Evolutionary conservation across 2,329 filamentous ascomycete genomes (phyloP), one percentile per base, ranked within the genome.

Genomic region (Atkinsonella texensis): DNA sequence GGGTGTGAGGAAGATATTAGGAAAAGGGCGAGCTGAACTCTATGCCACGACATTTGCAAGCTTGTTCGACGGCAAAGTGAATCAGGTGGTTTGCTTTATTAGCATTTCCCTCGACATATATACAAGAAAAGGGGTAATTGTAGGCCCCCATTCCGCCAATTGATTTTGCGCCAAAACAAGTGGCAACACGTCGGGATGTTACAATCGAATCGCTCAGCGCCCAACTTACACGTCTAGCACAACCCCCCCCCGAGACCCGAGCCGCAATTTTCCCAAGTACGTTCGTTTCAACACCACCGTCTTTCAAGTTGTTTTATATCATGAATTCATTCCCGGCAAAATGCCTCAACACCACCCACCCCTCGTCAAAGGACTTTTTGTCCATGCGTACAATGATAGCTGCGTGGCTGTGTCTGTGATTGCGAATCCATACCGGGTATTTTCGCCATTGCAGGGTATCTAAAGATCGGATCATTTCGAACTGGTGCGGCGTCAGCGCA

Each of bases 381-480:
- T 85, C 79, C 53, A 74, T 79, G 39, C 91, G 79, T 38, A 94
- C 83, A 56, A 97, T 87, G 46, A 97, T 95, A 3, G 90, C 90
- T 0, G 90, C 91, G 66, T 97, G 91, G 54, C 80, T 87, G 63
- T 95, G 88, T n/a, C 75, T 70, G 51, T 81, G 76, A 6, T 89
- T 85, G 56, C 85, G 84, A 40, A 93, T 90, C 68, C 85, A 83
- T 3, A 90, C 80, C 1, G 76, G 79, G 57, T 80, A 83, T 64
- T 84, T 85, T 46, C 74, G 72, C 77, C 80, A 84, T 4, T 75
- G 74, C 2, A 84, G 63, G n/a, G 66, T 64, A 59, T 97, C 82
- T 47, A 97, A 72, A 10, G 81, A 79, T 32, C 85, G 76, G 55
- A 95, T 86, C 80, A 95, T 95, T 47, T 79, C 75, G 63, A 95